A percentile compares a stretch with the other conserved stretches of the same genome.
These are phyloP conservation scores for Mesostigma viride DNA, from an alignment of 139 green algal species.

Conservation along the genomic window DNA sequence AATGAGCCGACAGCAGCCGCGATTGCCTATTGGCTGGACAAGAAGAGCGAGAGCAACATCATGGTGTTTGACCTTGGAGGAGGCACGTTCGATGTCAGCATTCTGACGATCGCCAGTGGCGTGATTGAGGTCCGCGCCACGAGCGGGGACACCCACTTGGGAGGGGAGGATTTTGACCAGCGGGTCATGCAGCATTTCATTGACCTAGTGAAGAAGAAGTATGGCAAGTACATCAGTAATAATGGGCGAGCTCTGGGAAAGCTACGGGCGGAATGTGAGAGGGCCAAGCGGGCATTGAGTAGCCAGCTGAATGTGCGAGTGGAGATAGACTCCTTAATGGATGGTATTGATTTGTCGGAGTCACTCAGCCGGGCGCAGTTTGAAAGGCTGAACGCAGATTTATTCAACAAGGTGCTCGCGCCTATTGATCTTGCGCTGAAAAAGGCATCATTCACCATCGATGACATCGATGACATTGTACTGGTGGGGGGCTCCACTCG, in stretches of 20 bases:
- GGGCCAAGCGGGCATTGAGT: no score
- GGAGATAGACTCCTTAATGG: no score
- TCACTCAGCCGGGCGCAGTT: no score
- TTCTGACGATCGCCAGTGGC: slow-evolving; percentile 27
- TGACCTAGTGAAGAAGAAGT: slow-evolving; percentile 92
- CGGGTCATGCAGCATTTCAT: slow-evolving; percentile 93
- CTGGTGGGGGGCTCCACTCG: neutral
- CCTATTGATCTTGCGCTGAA: neutral
- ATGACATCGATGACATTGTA: slow-evolving; percentile 1
- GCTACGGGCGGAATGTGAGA: no score
- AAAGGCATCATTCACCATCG: neutral
- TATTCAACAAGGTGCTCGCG: no score
- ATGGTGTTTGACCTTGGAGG: slow-evolving; percentile 54
- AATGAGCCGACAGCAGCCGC: slow-evolving; percentile 29
- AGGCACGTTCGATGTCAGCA: slow-evolving; percentile 34
- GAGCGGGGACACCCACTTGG: slow-evolving; percentile 33
- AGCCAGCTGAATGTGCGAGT: no score
- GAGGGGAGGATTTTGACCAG: slow-evolving; percentile 48
- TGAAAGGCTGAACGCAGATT: no score
- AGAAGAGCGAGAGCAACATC: slow-evolving; percentile 23
- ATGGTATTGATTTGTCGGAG: no score
- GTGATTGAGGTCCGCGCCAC: slow-evolving; percentile 24
- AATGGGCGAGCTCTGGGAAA: no score
- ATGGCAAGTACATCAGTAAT: no score
- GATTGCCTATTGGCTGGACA: slow-evolving; percentile 36